A percentile compares a stretch with the other conserved stretches of the same genome.
These are phyloP conservation scores for Rhizopogon vulgaris DNA, from an alignment of 768 basidiomycete genomes.

Conservation along the genomic window DNA sequence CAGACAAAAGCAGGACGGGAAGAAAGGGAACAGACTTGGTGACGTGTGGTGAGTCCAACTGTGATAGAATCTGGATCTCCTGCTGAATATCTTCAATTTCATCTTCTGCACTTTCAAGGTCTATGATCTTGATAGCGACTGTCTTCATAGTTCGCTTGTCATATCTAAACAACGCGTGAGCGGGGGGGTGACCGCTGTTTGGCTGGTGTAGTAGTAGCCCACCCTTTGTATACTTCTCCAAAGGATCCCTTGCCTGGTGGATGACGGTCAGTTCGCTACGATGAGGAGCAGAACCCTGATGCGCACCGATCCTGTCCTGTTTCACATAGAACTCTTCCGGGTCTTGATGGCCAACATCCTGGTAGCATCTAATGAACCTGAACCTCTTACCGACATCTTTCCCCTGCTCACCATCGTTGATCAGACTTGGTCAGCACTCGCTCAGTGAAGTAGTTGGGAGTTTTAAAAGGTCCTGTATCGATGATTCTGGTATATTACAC, in stretches of 20 bases:
- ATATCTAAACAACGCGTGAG: constrained; percentile 46
- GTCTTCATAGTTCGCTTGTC: constrained; percentile 95
- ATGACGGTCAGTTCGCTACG: constrained; percentile 12
- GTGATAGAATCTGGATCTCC: constrained; percentile 96
- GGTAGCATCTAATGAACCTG: constrained; percentile 15
- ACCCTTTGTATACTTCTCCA: constrained; percentile 99
- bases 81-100: constrained; percentile 99
- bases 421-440: neutral
- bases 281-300: constrained; percentile 6
- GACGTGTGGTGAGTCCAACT: constrained; percentile 92
- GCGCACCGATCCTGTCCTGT: constrained; percentile 91
- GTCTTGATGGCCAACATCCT: constrained; percentile 75
- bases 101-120: constrained; percentile 97
- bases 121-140: constrained; percentile 99
- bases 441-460: neutral
- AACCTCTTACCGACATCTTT: neutral
- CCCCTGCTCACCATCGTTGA: constrained; percentile 6
- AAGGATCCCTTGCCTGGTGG: constrained; percentile 91
- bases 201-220: constrained; percentile 11
- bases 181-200: neutral
- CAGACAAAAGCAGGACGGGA: constrained; percentile 18
- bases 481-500: neutral
- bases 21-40: constrained; percentile 66
- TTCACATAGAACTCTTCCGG: constrained; percentile 96
- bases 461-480: neutral